Evolutionary conservation across 306 rosid species (phyloP).

Genomic region (Carpinus viminea): DNA sequence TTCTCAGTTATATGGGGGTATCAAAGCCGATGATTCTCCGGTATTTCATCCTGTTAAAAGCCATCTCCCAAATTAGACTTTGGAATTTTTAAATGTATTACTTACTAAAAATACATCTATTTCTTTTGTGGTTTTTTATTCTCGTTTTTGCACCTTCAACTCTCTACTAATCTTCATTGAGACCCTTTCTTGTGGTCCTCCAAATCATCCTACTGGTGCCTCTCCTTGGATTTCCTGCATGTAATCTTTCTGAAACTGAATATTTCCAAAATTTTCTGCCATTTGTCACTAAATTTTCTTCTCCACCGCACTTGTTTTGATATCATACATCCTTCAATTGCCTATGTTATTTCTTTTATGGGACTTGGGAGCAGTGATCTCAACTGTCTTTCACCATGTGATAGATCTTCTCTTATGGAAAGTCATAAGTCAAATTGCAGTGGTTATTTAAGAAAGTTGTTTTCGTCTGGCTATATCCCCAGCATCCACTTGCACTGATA

Average conservation of each 20-base stretch:
- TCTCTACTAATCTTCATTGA: not conserved
- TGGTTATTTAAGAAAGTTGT: slow-evolving; percentile 2
- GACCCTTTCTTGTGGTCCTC: not conserved
- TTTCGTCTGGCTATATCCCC: slow-evolving; percentile 10
- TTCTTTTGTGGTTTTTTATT: not conserved
- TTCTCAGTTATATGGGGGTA: not conserved
- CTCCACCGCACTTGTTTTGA: not conserved
- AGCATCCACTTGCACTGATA: slow-evolving; percentile 17
- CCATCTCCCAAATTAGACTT: not conserved
- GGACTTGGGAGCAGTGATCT: not conserved
- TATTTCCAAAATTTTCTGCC: not conserved
- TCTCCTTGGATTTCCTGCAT: not conserved
- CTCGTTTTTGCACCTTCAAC: not conserved
- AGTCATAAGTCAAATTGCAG: not conserved
- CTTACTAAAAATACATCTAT: not conserved
- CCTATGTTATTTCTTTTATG: not conserved
- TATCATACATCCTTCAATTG: not conserved
- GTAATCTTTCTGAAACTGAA: not conserved
- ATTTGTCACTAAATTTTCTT: not conserved
- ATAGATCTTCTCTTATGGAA: not conserved
- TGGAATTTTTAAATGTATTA: not conserved
- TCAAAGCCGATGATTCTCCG: not conserved
- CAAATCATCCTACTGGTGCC: not conserved
- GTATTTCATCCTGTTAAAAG: not conserved
- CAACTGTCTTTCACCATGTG: not conserved